Percentiles rank a stretch among this genome's conserved stretches.
Conservation (phyloP, 305 asterid genomes). For the Withania somnifera region DNA sequence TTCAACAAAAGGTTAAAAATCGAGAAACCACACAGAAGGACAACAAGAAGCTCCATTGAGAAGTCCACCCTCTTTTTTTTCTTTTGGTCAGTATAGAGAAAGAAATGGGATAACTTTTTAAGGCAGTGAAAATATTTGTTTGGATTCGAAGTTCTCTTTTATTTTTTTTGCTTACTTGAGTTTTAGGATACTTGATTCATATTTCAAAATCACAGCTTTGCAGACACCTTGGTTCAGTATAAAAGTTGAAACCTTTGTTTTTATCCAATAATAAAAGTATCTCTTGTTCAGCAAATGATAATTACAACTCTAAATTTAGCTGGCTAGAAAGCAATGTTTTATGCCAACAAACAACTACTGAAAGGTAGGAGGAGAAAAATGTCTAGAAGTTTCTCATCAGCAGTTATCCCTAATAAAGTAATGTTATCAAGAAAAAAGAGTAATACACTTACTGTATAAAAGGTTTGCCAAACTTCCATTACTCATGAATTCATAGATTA, state of each 20-base stretch:
- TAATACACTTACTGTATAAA: conserved; percentile 56
- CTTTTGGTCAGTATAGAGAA: not conserved
- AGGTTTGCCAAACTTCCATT: conserved; percentile 94
- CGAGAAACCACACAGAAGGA: not conserved
- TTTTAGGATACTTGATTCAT: not conserved
- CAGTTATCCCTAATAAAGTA: not conserved
- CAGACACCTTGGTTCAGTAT: not conserved
- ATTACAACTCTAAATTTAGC: not conserved
- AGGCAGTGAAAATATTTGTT: not conserved
- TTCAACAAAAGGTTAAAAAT: conserved; percentile 3
- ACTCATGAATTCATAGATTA: conserved; percentile 91
- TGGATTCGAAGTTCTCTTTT: not conserved
- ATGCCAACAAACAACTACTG: not conserved
- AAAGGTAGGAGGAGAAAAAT: not conserved
- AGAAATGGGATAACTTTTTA: not conserved
- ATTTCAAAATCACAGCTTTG: not conserved
- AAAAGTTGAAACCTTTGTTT: not conserved
- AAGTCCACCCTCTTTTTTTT: not conserved
- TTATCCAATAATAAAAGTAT: not conserved
- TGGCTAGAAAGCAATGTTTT: not conserved
- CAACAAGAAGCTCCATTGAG: conserved; percentile 1
- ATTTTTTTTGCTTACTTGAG: not conserved
- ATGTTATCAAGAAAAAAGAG: not conserved
- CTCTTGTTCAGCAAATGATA: not conserved
- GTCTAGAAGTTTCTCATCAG: not conserved